Evolutionary conservation across 495 filamentous ascomycete species (phyloP), one percentile per base, ranked within the genome.

Genomic region (Penicillium crystallinum): DNA sequence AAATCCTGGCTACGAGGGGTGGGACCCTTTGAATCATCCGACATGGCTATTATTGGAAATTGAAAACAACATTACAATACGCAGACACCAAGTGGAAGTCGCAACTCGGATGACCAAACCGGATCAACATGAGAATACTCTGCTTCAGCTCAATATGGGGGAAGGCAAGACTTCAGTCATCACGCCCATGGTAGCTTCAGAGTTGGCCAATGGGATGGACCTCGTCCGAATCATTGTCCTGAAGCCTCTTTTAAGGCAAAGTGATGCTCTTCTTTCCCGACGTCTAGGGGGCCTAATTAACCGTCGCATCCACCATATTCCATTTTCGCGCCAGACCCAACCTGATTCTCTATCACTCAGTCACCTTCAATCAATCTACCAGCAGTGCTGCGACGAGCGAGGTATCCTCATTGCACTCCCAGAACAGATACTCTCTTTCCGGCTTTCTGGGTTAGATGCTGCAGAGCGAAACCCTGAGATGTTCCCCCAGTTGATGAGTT

Each of bases 61-160:
- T 15, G 34, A 35, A n/a, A 35, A 35, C 34, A n/a, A n/a, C 14
- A 35, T 35, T 6, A 12, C 17, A n/a, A 35, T 35, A 35, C n/a
- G 34, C n/a, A n/a, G 34, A 4, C n/a, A 15, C n/a, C 34, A 35
- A n/a, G 34, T 15, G 34, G 34, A 35, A 35, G 17, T 35, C 17
- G 34, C 34, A n/a, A n/a, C 34, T 12, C n/a, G 14, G 17, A 35
- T 35, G 34, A 35, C 14, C 14, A 12, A 35, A 12, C 17, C n/a
- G n/a, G 34, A 15, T n/a, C 34, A 12, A 17, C 14, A n/a, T 1
- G 17, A 35, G n/a, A 49, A 49, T 39, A 22, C 46, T 10, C 34
- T 49, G 25, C 29, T 49, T 34, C 46, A 49, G 39, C 18, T 49
- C 25, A 49, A 49, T 22, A 49, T 49, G 46, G 46, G 46, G 23